Evolutionary conservation across 1,284 basidiomycete genomes (phyloP), one percentile per base, ranked within the genome.

Genomic region (Tetrapyrgos nigripes): DNA sequence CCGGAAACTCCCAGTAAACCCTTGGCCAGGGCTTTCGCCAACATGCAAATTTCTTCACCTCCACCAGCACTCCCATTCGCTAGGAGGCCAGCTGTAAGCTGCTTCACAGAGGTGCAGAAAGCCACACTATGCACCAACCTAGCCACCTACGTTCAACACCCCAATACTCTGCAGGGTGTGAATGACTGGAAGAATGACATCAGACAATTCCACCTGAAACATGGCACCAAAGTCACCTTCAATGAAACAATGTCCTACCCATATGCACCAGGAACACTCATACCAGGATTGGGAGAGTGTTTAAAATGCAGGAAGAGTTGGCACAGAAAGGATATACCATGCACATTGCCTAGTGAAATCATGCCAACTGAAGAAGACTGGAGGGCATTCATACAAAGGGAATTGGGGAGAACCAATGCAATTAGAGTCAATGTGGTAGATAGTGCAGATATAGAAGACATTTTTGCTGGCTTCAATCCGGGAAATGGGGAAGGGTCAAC

Each of bases 401-500:
- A 50, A 29, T n/a, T 50, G 48, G 48, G 48, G 14, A 23, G 27
- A 4, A 3, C 10, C 4, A n/a, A 10, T 10, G 48, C 24, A 5
- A 21, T n/a, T 28, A n/a, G 14, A n/a, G 48, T 50, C 5, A 27
- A 50, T 50, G 48, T 31, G 29, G 48, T 50, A 26, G 48, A 27
- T 17, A 21, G 19, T 13, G 48, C 11, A 14, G 48, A 52, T 24
- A 26, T 9, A 6, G 50, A 52, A 13, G 6, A 24, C 8, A 11
- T 37, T 3, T 23, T 35, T 3, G 19, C 4, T 17, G 50, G 35
- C 10, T 43, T 37, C 21, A 26, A 35, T 11, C 33, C 29, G 33
- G 50, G 50, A 52, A 52, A 52, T 24, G 50, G 31, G 50, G 50
- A 52, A 24, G 50, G 35, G 33, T 52, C 35, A 13, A 26, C 50